A percentile compares a stretch with the other conserved stretches of the same genome.
Conservation (phyloP, 805 yeast genomes). For the Sugiyamaella valdiviana region DNA sequence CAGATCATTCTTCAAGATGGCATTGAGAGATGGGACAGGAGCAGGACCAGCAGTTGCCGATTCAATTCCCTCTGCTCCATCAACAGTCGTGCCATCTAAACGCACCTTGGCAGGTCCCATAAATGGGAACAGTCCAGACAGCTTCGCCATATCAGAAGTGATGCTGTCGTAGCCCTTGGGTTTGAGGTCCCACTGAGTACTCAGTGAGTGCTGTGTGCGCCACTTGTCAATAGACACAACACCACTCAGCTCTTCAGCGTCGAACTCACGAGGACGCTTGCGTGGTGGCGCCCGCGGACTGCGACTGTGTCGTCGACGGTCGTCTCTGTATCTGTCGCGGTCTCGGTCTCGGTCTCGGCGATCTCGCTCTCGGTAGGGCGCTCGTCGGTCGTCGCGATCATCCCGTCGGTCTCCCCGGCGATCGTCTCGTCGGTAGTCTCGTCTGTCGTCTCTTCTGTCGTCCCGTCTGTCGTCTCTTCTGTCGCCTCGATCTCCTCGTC, state of each 20-base stretch:
- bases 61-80: conserved; percentile 21
- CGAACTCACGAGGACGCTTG: conserved; percentile 4
- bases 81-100: background rate
- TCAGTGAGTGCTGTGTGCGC: conserved; percentile 32
- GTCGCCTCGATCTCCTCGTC: conserved; percentile 3
- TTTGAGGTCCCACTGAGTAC: conserved; percentile 61
- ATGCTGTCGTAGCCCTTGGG: conserved; percentile 71
- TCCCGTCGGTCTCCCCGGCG: conserved; percentile 3
- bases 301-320: conserved; percentile 16
- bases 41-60: conserved; percentile 9
- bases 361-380: conserved; percentile 15
- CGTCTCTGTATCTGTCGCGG: conserved; percentile 21
- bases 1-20: conserved; percentile 1
- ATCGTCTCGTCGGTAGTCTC: conserved; percentile 1
- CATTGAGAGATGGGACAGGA: background rate
- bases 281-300: conserved; percentile 1
- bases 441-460: conserved; percentile 8
- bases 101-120: conserved; percentile 34
- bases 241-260: conserved; percentile 29
- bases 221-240: conserved; percentile 47
- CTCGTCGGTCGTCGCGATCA: conserved; percentile 17
- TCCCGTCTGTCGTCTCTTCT: conserved; percentile 3
- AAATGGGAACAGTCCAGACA: conserved; percentile 69
- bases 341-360: conserved; percentile 22
- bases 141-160: conserved; percentile 69